Evolutionary conservation across 1,284 basidiomycete genomes (phyloP).

Genomic region (Fistulinella cinereoalba): DNA sequence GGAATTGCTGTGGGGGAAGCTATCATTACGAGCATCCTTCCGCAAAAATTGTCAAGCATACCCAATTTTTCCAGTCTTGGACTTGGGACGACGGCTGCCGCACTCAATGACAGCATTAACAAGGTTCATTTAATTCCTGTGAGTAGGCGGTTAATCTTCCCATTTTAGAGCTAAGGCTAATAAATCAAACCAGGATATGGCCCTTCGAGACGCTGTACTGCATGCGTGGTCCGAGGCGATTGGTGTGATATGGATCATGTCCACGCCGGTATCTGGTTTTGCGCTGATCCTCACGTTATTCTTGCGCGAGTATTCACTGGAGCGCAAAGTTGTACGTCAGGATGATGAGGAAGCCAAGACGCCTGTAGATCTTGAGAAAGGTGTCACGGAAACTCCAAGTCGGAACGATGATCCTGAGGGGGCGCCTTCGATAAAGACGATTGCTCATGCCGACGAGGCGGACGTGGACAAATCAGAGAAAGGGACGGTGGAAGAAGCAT

Average conservation of each 20-base stretch:
- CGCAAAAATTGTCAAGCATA: constrained; percentile 47
- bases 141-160: constrained; percentile 2
- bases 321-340: constrained; percentile 48
- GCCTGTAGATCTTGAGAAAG: constrained; percentile 18
- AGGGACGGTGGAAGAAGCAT: background rate
- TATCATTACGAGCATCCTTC: constrained; percentile 61
- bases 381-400: background rate
- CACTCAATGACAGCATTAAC: constrained; percentile 56
- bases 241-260: constrained; percentile 69
- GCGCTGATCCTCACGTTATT: constrained; percentile 59
- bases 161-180: background rate
- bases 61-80: constrained; percentile 37
- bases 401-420: constrained; percentile 9
- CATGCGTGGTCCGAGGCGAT: constrained; percentile 71
- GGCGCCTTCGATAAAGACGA: constrained; percentile 1
- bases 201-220: constrained; percentile 50
- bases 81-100: constrained; percentile 50
- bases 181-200: constrained; percentile 42
- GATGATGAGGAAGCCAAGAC: constrained; percentile 30
- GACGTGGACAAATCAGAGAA: background rate
- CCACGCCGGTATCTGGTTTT: constrained; percentile 57
- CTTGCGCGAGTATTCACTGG: constrained; percentile 60
- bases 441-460: background rate
- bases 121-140: constrained; percentile 55
- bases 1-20: constrained; percentile 72